Base-by-base conservation (phyloP, 495 filamentous ascomycete genomes). In the Penicillium malachiteum region DNA sequence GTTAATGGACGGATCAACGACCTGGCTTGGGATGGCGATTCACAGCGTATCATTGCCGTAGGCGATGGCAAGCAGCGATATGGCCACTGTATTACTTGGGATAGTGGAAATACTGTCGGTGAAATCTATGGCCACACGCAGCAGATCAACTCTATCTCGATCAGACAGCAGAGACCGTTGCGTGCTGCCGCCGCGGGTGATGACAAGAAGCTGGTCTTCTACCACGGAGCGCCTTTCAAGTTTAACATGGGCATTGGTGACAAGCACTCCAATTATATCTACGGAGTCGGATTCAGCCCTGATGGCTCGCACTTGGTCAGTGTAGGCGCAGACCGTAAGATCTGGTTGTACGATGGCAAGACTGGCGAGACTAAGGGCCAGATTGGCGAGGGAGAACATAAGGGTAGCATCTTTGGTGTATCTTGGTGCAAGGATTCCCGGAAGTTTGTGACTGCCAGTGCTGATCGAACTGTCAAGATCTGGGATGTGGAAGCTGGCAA, bases 21-120 rank as follows among this genome's bases (percentile, higher is more conserved):
- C 67, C 78, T 98, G 46, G 91, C 93, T 10, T 98, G 94, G 92
- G 94, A 97, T 69, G 95, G 93, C 44, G 94, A 98, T 70, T 92
- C 88, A 47, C 92, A 96, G 75, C 87, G 94, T 21, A 89, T 98
- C 48, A 96, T 97, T 57, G 95, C 93, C 9, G 95, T 97, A 16
- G 94, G 94, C 18, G 87, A 97, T 54, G 94, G 94, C 13, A 92
- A 93, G 67, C 91, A 97, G 71, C 83, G 90, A 49, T 96, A 88
- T 71, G 95, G 94, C 13, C 92, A 93, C 66, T 96, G 89, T 75
- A 91, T 97, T 64, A 96, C 91, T 7, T 93, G 90, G 64, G 95
- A 97, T 65, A 92, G 88, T 65, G 94, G 95, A 58, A 97, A 97
- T 74, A 90, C 85, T 32, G 94, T 98, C 10, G 94, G 94, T 43